These are phyloP conservation scores for Podila verticillata DNA, from an alignment of 192 early-diverging fungal species.

Conservation along the genomic window DNA sequence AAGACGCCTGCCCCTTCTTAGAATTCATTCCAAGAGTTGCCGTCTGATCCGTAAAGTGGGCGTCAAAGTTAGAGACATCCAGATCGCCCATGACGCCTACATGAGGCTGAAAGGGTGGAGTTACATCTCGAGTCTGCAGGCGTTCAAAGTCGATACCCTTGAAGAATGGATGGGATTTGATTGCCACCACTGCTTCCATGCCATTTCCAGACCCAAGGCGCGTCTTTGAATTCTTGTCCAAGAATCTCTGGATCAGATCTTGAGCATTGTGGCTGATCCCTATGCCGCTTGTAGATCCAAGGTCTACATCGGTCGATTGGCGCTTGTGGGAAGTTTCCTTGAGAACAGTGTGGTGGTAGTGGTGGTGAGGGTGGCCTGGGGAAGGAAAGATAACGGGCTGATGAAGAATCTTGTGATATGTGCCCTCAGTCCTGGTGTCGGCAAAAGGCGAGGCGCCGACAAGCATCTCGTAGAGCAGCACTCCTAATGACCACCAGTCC, in stretches of 20 bases:
- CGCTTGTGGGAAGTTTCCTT: conserved; percentile 6
- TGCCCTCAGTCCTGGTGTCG: conserved; percentile 67
- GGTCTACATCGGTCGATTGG: too few species aligned
- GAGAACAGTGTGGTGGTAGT: conserved; percentile 35
- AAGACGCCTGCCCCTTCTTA: background rate
- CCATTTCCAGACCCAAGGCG: conserved; percentile 65
- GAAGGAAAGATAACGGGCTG: conserved; percentile 60
- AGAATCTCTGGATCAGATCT: conserved; percentile 69
- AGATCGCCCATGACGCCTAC: conserved; percentile 56
- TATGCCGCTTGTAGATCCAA: conserved; percentile 40
- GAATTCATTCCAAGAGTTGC: conserved; percentile 23
- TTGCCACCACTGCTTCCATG: conserved; percentile 64
- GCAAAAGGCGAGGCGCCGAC: conserved; percentile 80
- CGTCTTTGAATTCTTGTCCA: conserved; percentile 69
- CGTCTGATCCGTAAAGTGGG: conserved; percentile 71
- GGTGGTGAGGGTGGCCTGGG: conserved; percentile 18
- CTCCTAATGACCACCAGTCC: conserved; percentile 88
- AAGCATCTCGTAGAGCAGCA: conserved; percentile 79
- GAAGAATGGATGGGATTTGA: conserved; percentile 81
- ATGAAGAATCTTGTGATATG: conserved; percentile 77
- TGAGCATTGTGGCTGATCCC: conserved; percentile 67
- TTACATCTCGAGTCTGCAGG: conserved; percentile 69
- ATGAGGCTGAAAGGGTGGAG: conserved; percentile 63
- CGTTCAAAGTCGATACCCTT: conserved; percentile 71
- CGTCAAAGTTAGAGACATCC: conserved; percentile 79